A percentile compares a stretch with the other conserved stretches of the same genome.
These are phyloP conservation scores for Hysterangium stoloniferum DNA, from an alignment of 768 basidiomycete genomes.

Conservation along the genomic window DNA sequence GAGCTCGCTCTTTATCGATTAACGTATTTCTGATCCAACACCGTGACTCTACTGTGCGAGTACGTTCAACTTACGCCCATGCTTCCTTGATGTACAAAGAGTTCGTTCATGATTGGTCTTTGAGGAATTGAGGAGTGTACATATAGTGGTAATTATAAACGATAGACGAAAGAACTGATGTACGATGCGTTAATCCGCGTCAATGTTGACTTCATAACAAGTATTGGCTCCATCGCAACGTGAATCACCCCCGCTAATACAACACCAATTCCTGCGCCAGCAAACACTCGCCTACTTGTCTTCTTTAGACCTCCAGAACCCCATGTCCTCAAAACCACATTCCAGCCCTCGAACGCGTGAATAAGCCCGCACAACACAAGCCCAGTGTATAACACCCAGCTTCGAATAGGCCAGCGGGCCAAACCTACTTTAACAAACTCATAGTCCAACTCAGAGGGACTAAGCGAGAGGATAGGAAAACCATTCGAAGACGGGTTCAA, in stretches of 20 bases:
- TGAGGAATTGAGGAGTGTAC: no score
- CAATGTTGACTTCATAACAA: conserved; percentile 43
- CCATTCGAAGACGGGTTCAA: conserved; percentile 38
- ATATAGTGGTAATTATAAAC: conserved; percentile 28
- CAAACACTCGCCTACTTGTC: conserved; percentile 23
- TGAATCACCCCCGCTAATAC: conserved; percentile 48
- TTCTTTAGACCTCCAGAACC: conserved; percentile 23
- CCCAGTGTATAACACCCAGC: conserved; percentile 54
- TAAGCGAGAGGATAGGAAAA: conserved; percentile 48
- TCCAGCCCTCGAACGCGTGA: conserved; percentile 57
- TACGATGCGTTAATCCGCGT: conserved; percentile 48
- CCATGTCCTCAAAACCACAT: conserved; percentile 46
- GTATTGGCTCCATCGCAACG: conserved; percentile 49
- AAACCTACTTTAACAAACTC: conserved; percentile 76
- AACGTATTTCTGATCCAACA: no score
- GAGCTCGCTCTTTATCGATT: no score
- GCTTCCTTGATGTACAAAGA: no score
- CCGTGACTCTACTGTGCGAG: no score
- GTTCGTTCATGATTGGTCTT: no score
- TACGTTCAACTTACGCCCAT: no score
- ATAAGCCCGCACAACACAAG: conserved; percentile 48
- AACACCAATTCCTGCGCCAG: conserved; percentile 32
- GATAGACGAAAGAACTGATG: conserved; percentile 38
- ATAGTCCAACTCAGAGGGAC: conserved; percentile 73
- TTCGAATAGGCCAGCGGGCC: conserved; percentile 51